Evolutionary conservation across 2,329 filamentous ascomycete genomes (phyloP).

Genomic region (Setomelanomma holmii): DNA sequence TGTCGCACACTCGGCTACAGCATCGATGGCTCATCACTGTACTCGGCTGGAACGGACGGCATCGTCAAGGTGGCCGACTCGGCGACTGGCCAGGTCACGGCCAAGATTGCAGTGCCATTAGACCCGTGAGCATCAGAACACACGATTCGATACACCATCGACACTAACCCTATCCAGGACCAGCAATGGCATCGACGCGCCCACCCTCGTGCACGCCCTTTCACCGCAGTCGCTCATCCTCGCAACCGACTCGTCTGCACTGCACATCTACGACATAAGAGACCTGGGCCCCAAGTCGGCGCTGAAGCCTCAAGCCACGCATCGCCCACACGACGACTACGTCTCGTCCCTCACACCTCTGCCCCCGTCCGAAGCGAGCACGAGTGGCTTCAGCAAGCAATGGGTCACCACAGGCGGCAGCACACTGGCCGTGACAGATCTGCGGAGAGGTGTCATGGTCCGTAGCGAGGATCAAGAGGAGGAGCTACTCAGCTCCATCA

Average conservation of each 20-base stretch:
- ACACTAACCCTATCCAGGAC: conserved; percentile 41
- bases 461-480: conserved; percentile 95
- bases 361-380: conserved; percentile 79
- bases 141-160: not conserved
- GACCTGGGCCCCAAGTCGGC: conserved; percentile 53
- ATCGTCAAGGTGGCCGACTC: conserved; percentile 67
- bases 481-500: conserved; percentile 81
- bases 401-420: conserved; percentile 94
- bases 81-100: conserved; percentile 71
- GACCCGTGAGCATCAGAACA: conserved; percentile 43
- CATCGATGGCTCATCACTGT: conserved; percentile 74
- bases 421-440: conserved; percentile 87
- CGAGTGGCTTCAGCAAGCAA: conserved; percentile 89
- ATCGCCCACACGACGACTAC: conserved; percentile 90
- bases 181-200: conserved; percentile 67
- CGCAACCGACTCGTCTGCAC: conserved; percentile 85
- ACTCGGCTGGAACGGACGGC: conserved; percentile 67
- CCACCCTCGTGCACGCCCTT: conserved; percentile 80
- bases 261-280: conserved; percentile 90
- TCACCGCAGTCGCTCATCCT: conserved; percentile 89
- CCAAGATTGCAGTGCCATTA: conserved; percentile 80
- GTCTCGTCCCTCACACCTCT: conserved; percentile 87
- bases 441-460: conserved; percentile 83
- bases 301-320: conserved; percentile 73
- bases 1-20: conserved; percentile 83